These are phyloP conservation scores for Colletotrichum sansevieriae DNA, from an alignment of 2,329 filamentous ascomycete genomes.

Conservation along the genomic window DNA sequence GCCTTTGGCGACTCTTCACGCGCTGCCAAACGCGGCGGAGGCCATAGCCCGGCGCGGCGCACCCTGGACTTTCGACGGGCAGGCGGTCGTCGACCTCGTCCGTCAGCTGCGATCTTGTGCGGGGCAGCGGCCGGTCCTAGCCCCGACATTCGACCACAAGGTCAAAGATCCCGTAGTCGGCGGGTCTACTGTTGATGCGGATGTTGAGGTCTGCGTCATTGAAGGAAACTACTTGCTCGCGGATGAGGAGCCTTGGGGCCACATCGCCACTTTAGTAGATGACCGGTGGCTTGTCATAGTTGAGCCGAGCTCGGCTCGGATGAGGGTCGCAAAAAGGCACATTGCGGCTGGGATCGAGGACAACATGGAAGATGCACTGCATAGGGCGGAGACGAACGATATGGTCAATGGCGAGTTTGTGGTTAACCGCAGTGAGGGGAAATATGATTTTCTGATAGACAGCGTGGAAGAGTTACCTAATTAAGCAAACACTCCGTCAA, in stretches of 20 bases:
- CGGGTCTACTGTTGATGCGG: constrained; percentile 11
- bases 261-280: constrained; percentile 59
- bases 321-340: constrained; percentile 46
- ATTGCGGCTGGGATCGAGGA: constrained; percentile 48
- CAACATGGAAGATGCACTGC: constrained; percentile 43
- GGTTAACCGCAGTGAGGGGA: constrained; percentile 43
- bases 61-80: constrained; percentile 50
- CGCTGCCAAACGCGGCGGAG: constrained; percentile 43
- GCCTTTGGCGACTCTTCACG: constrained; percentile 43
- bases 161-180: constrained; percentile 58
- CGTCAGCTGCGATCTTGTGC: constrained; percentile 40
- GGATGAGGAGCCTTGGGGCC: constrained; percentile 59
- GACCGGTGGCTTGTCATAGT: constrained; percentile 53
- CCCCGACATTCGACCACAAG: constrained; percentile 64
- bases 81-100: constrained; percentile 44
- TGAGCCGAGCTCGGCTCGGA: constrained; percentile 42
- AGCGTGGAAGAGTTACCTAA: constrained; percentile 44
- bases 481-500: neutral
- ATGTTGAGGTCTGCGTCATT: constrained; percentile 51
- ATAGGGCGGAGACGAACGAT: constrained; percentile 48
- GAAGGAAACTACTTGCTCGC: constrained; percentile 65
- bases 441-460: constrained; percentile 47
- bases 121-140: constrained; percentile 43
- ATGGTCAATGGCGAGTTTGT: constrained; percentile 47
- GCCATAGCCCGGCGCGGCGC: constrained; percentile 48